These are phyloP conservation scores for Stachybotrys chartarum DNA, from an alignment of 2,329 filamentous ascomycete species.

Conservation along the genomic window DNA sequence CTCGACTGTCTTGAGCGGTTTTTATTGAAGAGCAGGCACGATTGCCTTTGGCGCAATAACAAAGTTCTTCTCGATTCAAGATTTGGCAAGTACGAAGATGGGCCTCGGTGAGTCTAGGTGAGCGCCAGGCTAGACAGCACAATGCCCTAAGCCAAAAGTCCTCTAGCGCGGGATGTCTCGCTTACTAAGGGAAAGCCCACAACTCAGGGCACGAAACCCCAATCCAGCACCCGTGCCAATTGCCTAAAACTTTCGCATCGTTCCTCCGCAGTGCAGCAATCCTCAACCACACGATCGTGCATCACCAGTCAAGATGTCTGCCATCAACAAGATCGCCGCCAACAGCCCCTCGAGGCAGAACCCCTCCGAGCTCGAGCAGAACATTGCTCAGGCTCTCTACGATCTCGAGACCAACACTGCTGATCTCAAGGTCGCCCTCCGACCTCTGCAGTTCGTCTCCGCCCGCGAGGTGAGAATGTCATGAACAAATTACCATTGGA, in stretches of 20 bases:
- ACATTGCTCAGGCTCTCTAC: constrained; percentile 93
- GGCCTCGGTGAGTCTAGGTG: neutral
- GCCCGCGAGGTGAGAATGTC: constrained; percentile 90
- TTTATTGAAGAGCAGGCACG: no score
- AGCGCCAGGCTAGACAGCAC: neutral
- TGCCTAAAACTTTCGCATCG: constrained; percentile 21
- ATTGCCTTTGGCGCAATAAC: no score
- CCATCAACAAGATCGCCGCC: constrained; percentile 92
- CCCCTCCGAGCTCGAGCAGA: constrained; percentile 95
- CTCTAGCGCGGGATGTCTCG: no score
- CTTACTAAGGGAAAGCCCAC: constrained; percentile 3
- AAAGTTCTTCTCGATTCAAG: no score
- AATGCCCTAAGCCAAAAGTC: no score
- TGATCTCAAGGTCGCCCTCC: constrained; percentile 92
- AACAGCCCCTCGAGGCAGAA: constrained; percentile 95
- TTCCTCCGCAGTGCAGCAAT: constrained; percentile 17
- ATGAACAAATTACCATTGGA: constrained; percentile 13
- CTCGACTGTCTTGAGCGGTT: no score
- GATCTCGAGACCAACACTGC: constrained; percentile 99
- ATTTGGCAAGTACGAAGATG: no score
- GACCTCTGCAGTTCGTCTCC: constrained; percentile 97
- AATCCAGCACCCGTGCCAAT: constrained; percentile 28
- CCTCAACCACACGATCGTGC: constrained; percentile 23
- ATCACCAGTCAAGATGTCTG: constrained; percentile 51
- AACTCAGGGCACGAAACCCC: constrained; percentile 32